These are phyloP conservation scores for Scedosporium boydii DNA, from an alignment of 2,329 filamentous ascomycete genomes.

Conservation along the genomic window DNA sequence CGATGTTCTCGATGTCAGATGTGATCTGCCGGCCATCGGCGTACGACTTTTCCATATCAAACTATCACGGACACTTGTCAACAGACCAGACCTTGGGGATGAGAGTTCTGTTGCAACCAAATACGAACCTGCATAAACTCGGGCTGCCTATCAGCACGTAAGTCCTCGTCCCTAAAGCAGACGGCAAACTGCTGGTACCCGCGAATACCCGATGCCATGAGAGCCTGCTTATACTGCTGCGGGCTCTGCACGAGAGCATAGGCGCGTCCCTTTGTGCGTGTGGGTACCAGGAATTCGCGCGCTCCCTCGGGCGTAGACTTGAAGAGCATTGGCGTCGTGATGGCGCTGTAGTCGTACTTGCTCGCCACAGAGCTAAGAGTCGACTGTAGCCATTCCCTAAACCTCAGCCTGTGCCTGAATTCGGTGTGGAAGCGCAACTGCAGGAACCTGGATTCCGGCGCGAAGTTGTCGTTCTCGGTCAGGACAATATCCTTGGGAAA, in stretches of 20 bases:
- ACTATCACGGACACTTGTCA: constrained; percentile 31
- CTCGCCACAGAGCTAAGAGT: constrained; percentile 45
- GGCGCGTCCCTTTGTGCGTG: constrained; percentile 61
- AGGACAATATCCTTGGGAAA: constrained; percentile 72
- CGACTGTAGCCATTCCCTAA: constrained; percentile 53
- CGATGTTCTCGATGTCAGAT: constrained; percentile 30
- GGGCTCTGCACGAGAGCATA: constrained; percentile 95
- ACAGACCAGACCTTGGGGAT: neutral
- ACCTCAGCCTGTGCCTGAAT: constrained; percentile 58
- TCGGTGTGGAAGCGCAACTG: constrained; percentile 68
- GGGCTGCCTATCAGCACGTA: constrained; percentile 84
- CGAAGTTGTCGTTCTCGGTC: constrained; percentile 63
- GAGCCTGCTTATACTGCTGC: constrained; percentile 96
- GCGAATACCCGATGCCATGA: constrained; percentile 81
- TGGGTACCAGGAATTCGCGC: constrained; percentile 88
- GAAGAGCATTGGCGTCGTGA: constrained; percentile 91
- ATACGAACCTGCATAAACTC: constrained; percentile 77
- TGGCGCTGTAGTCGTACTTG: constrained; percentile 56
- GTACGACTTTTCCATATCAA: constrained; percentile 93
- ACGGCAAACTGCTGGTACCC: constrained; percentile 88
- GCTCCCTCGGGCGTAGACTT: constrained; percentile 97
- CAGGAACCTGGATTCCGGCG: constrained; percentile 67
- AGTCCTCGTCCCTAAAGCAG: constrained; percentile 92
- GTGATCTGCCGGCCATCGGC: constrained; percentile 64
- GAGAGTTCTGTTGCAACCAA: too few relatives aligned